Conservation (phyloP, 2,329 filamentous ascomycete genomes). For the Cladosporium sp. region DNA sequence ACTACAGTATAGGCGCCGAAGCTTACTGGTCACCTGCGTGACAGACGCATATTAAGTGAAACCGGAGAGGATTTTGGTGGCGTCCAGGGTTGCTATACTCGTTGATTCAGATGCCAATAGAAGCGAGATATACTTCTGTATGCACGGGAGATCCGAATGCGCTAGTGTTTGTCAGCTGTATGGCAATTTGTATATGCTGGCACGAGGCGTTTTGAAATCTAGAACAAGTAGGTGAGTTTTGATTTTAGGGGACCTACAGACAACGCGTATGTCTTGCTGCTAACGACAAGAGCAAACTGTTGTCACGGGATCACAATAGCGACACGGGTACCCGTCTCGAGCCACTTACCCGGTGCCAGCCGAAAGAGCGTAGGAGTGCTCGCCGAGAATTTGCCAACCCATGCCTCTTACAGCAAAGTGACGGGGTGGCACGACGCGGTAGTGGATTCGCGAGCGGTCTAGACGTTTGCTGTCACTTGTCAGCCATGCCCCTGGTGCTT, state of each 20-base stretch:
- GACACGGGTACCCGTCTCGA: neutral
- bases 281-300: neutral
- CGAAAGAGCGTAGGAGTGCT: neutral
- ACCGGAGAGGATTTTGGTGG: neutral
- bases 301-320: neutral
- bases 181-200: neutral
- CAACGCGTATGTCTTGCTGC: neutral
- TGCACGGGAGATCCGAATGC: neutral
- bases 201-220: neutral
- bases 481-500: constrained; percentile 2
- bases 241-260: neutral
- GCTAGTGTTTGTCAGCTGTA: neutral
- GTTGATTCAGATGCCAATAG: neutral
- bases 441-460: constrained; percentile 3
- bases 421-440: constrained; percentile 1
- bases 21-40: neutral
- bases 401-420: neutral
- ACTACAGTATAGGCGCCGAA: neutral
- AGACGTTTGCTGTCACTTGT: constrained; percentile 5
- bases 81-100: neutral
- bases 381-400: constrained; percentile 8
- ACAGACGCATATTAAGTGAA: neutral
- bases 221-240: neutral
- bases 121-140: neutral
- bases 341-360: neutral